Evolutionary conservation across 768 basidiomycete species (phyloP).

Genomic region (Auricularia sp.): DNA sequence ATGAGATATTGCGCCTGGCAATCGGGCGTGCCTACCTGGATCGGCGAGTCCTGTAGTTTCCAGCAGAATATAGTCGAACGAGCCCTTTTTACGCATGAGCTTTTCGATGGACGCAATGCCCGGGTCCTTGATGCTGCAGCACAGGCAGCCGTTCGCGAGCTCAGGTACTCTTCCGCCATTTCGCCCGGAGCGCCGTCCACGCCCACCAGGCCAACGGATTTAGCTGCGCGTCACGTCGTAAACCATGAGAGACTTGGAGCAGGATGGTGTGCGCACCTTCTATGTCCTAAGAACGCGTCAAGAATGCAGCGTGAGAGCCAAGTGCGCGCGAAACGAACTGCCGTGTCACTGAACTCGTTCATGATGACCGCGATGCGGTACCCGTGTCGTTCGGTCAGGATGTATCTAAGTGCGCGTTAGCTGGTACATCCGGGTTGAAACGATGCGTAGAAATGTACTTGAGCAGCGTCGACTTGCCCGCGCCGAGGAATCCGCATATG

Average conservation of each 20-base stretch:
- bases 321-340: constrained; percentile 37
- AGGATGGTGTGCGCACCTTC: constrained; percentile 48
- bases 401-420: constrained; percentile 19
- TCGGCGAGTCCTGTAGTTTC: constrained; percentile 96
- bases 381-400: constrained; percentile 87
- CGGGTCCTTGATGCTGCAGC: constrained; percentile 92
- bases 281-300: constrained; percentile 54
- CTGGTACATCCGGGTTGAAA: neutral
- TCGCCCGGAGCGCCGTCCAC: constrained; percentile 30
- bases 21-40: constrained; percentile 47
- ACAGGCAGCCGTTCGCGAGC: constrained; percentile 93
- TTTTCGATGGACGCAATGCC: constrained; percentile 92
- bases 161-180: constrained; percentile 77
- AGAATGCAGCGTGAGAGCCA: neutral
- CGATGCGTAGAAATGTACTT: constrained; percentile 38
- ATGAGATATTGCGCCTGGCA: neutral
- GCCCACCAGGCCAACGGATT: constrained; percentile 74
- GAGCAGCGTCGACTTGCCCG: constrained; percentile 83
- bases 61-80: constrained; percentile 89
- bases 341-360: constrained; percentile 97
- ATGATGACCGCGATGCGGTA: constrained; percentile 96
- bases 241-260: neutral
- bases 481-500: constrained; percentile 90
- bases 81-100: constrained; percentile 75
- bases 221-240: constrained; percentile 39